Evolutionary conservation across 257 asterid genomes (phyloP).

Genomic region (Penstemon davidsonii): DNA sequence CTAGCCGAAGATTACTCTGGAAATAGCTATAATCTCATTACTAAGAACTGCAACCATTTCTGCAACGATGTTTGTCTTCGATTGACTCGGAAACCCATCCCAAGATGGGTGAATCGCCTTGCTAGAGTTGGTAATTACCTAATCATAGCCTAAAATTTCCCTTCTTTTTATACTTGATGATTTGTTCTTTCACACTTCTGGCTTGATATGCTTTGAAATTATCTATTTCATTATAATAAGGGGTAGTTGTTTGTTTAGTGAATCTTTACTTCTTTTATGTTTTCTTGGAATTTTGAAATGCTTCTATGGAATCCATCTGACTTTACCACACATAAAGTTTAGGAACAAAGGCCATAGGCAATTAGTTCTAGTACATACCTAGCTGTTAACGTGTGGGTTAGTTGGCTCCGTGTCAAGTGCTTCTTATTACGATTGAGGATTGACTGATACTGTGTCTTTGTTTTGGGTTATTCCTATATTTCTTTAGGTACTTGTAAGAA

Average conservation of each 20-base stretch:
- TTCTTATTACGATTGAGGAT: neutral
- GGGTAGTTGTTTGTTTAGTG: too few species aligned
- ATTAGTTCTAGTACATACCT: constrained; percentile 1
- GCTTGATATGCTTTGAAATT: neutral
- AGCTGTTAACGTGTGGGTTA: neutral
- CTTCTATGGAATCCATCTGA: too few species aligned
- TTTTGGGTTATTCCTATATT: too few species aligned
- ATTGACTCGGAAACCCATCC: neutral
- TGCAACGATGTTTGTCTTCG: neutral
- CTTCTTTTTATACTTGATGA: too few species aligned
- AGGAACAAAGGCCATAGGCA: neutral
- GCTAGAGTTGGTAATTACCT: neutral
- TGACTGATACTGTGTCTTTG: too few species aligned
- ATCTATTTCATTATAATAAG: too few species aligned
- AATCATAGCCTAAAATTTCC: too few species aligned
- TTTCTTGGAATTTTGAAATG: neutral
- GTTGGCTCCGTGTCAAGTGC: neutral
- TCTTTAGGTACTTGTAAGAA: neutral
- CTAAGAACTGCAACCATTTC: constrained; percentile 14
- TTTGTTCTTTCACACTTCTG: constrained; percentile 3
- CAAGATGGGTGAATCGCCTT: constrained; percentile 12
- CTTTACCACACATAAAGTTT: neutral
- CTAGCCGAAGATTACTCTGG: neutral
- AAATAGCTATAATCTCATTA: constrained; percentile 3
- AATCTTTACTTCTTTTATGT: too few species aligned